Evolutionary conservation across 2,329 filamentous ascomycete genomes (phyloP).

Genomic region (Aspergillus pseudoviridinutans): DNA sequence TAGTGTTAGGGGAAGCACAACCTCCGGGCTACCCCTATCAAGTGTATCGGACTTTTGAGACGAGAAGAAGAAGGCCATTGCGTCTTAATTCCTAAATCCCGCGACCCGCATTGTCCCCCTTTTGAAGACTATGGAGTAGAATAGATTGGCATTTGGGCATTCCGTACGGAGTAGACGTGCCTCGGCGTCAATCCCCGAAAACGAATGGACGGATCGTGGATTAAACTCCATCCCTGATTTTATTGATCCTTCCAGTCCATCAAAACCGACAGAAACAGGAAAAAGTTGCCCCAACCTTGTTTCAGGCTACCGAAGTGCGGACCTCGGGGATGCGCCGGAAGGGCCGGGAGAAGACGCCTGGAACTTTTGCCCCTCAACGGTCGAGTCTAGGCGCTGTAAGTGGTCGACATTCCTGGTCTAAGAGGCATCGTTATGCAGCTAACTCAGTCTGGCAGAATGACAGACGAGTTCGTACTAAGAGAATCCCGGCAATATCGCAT

Average conservation of each 20-base stretch:
- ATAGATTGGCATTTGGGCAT: neutral
- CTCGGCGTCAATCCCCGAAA: neutral
- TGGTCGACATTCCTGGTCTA: neutral
- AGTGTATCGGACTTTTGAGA: neutral
- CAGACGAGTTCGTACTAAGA: neutral
- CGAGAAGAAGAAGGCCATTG: neutral
- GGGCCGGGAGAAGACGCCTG: neutral
- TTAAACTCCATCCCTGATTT: neutral
- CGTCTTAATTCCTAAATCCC: neutral
- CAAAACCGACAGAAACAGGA: neutral
- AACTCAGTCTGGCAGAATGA: neutral
- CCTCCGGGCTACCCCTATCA: neutral
- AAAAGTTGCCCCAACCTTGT: neutral
- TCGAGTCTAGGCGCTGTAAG: neutral
- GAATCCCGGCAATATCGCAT: neutral
- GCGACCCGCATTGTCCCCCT: neutral
- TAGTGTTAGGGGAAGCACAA: neutral
- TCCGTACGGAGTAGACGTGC: neutral
- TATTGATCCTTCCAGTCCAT: neutral
- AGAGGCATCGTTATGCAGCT: neutral
- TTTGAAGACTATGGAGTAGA: neutral
- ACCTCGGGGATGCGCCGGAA: neutral
- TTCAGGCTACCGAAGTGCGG: neutral
- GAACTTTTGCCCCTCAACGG: neutral
- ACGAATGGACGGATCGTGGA: neutral